Evolutionary conservation across 1,284 basidiomycete species (phyloP).

Genomic region (Malassezia brasiliensis): DNA sequence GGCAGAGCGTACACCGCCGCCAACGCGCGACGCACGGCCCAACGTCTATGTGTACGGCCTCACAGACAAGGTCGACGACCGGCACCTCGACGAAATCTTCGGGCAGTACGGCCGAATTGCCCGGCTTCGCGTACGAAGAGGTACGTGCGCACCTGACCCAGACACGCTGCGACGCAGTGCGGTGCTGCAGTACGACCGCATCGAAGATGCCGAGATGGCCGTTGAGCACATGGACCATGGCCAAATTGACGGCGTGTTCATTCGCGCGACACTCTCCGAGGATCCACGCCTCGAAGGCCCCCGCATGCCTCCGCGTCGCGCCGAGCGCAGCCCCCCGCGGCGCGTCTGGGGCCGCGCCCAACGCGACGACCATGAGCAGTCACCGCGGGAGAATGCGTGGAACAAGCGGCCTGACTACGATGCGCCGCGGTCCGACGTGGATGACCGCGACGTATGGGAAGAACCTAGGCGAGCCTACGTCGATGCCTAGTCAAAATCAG

Average conservation of each 20-base stretch:
- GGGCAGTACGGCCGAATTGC: conserved; percentile 22
- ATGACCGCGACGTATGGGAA: neutral
- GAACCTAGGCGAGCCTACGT: too few species aligned
- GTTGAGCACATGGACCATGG: conserved; percentile 28
- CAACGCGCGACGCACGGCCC: neutral
- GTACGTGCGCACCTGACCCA: neutral
- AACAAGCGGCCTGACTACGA: neutral
- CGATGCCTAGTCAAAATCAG: neutral
- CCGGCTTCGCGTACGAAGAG: neutral
- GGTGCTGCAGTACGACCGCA: conserved; percentile 17
- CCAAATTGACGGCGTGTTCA: conserved; percentile 28
- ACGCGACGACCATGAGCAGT: too few species aligned
- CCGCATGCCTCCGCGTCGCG: too few species aligned
- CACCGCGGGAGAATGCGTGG: too few species aligned
- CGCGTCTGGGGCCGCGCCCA: too few species aligned
- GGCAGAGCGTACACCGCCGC: neutral
- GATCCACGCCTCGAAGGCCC: neutral
- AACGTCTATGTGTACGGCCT: conserved; percentile 19
- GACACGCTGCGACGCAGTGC: conserved; percentile 6
- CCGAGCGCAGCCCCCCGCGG: too few species aligned
- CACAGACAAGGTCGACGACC: conserved; percentile 18
- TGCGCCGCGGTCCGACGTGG: neutral
- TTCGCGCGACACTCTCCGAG: neutral
- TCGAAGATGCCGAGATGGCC: conserved; percentile 21
- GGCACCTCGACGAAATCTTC: conserved; percentile 27